Conservation (phyloP, 768 basidiomycete genomes). For the Amylocystis lapponica region DNA sequence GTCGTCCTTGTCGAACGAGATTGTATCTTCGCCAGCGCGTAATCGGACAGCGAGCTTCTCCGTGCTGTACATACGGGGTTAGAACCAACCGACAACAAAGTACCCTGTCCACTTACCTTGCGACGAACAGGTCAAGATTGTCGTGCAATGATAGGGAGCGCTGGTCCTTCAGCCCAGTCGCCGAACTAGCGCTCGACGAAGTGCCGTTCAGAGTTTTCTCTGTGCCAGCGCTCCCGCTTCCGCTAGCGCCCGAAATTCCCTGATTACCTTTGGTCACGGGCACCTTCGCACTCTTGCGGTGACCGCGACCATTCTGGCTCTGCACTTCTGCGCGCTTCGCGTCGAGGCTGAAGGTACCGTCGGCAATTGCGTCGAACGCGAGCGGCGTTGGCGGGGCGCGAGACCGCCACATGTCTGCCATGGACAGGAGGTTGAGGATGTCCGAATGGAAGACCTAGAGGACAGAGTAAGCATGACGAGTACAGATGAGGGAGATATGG, state of each 20-base stretch:
- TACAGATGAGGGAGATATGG: not conserved
- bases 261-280: conserved; percentile 6
- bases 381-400: conserved; percentile 83
- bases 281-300: not conserved
- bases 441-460: conserved; percentile 82
- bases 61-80: conserved; percentile 55
- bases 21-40: conserved; percentile 58
- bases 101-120: conserved; percentile 57
- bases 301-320: not conserved
- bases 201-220: conserved; percentile 15
- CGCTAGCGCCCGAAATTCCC: conserved; percentile 19
- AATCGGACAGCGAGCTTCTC: conserved; percentile 69
- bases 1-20: conserved; percentile 96
- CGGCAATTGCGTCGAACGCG: conserved; percentile 69
- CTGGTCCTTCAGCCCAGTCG: conserved; percentile 70
- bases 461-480: not conserved
- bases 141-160: conserved; percentile 70
- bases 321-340: conserved; percentile 12
- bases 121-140: conserved; percentile 75
- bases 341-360: conserved; percentile 51
- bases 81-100: not conserved
- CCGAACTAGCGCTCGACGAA: conserved; percentile 3
- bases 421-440: conserved; percentile 81
- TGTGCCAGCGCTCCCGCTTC: conserved; percentile 14
- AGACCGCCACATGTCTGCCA: conserved; percentile 97